These are phyloP conservation scores for Aspergillus versicolor DNA, from an alignment of 2,329 filamentous ascomycete genomes.

Conservation along the genomic window DNA sequence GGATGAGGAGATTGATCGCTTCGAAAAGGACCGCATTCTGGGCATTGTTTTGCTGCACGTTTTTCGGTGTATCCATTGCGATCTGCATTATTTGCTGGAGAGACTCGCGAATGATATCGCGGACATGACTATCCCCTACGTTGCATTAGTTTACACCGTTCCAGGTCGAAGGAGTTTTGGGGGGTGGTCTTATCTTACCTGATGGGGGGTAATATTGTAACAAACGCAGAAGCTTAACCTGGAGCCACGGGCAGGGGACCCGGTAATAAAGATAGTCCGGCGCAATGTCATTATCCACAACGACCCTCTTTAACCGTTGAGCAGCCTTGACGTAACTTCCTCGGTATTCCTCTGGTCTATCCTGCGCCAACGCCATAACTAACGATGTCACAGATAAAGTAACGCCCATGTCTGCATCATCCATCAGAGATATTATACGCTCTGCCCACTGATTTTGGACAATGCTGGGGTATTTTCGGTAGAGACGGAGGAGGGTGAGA, in stretches of 20 bases:
- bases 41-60: constrained; percentile 98
- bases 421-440: constrained; percentile 97
- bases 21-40: constrained; percentile 98
- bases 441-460: constrained; percentile 97
- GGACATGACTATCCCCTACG: constrained; percentile 84
- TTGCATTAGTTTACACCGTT: constrained; percentile 5
- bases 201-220: constrained; percentile 96
- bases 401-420: constrained; percentile 90
- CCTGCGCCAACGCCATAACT: constrained; percentile 90
- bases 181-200: constrained; percentile 52
- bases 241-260: constrained; percentile 98
- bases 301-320: constrained; percentile 80
- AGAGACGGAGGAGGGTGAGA: constrained; percentile 84
- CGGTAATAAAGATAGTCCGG: constrained; percentile 98
- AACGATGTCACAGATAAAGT: constrained; percentile 93
- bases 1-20: constrained; percentile 97
- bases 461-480: constrained; percentile 90
- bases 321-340: constrained; percentile 94
- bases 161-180: not conserved
- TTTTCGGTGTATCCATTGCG: constrained; percentile 92
- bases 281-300: constrained; percentile 86
- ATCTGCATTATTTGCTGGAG: constrained; percentile 87
- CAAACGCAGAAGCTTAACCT: constrained; percentile 87
- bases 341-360: constrained; percentile 90
- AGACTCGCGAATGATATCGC: constrained; percentile 87